Evolutionary conservation across 2,329 filamentous ascomycete genomes (phyloP), one percentile per base, ranked within the genome.

Genomic region (Hypoxylon sp.): DNA sequence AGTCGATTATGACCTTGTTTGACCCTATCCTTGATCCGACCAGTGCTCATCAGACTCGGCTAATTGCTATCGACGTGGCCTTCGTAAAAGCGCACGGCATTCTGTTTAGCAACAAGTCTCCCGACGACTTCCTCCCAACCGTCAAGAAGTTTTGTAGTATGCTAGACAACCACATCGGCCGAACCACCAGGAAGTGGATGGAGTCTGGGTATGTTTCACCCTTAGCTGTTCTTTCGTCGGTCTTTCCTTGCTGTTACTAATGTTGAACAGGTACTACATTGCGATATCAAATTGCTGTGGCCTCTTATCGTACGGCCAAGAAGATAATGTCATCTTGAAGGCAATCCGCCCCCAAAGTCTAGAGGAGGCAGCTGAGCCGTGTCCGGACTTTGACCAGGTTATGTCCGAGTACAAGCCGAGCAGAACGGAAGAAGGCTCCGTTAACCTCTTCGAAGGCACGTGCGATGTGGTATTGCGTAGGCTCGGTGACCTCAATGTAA

Each of bases 1-100:
- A 93, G 50, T 91, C 86, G 0, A 88, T 94, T 36, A 82, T 89
- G 75, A 92, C 89, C 0, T 76, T 94, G 0, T 89, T 94, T 53
- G 85, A 89, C 2, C 87, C 87, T 0, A 78, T 89, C 0, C 69
- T 90, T 3, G 79, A 61, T 26, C 70, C 72, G 0, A 61, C 68
- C 0, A 73, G 65, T 24, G 55, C 67, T 22, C 71, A 76, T n/a
- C 75, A 80, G 18, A 75, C 76, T 2, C 74, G 80, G 18, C 70
- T 83, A 0, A 73, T 74, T 2, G 68, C 81, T 1, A 78, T 88
- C 1, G 90, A 93, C 65, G 80, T 84, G 0, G 80, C 82, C 0
- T 92, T 89, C 61, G 87, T 93, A 12, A 86, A 84, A 4, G 80
- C 85, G 0, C 89, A 93, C 64, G 90, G 84, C 0, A 82, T 90